These are phyloP conservation scores for Amniculicola lignicola DNA, from an alignment of 495 filamentous ascomycete species.

Conservation along the genomic window DNA sequence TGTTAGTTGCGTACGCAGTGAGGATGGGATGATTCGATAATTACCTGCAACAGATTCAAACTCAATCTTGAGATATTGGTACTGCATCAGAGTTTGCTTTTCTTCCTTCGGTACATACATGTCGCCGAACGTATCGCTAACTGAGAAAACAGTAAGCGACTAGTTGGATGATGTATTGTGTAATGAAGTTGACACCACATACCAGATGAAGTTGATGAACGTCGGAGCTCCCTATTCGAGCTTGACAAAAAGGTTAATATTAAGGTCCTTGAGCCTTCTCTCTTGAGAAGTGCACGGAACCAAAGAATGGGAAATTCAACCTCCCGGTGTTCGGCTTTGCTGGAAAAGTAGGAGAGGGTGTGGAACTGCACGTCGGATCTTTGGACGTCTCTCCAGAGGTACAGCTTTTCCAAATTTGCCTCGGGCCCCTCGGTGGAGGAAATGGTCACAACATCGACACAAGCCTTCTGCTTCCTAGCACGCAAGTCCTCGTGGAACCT, in stretches of 20 bases:
- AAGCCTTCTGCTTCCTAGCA: not conserved
- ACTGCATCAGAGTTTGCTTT: not conserved
- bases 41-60: not conserved
- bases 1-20: not conserved
- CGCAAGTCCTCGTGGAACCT: constrained; percentile 3
- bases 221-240: not conserved
- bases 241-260: not conserved
- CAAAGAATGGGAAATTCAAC: constrained; percentile 2
- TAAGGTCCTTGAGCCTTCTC: not conserved
- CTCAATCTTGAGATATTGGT: not conserved
- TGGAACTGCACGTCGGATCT: constrained; percentile 1
- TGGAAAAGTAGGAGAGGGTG: constrained; percentile 2
- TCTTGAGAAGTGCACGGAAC: not conserved
- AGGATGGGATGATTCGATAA: not conserved
- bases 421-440: not conserved
- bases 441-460: not conserved
- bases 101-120: not conserved
- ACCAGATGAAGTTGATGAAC: not conserved
- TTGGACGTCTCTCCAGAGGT: constrained; percentile 1
- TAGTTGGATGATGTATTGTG: not conserved
- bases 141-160: not conserved
- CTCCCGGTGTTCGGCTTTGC: not conserved
- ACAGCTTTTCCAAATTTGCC: not conserved
- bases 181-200: not conserved
- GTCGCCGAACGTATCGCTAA: not conserved